phyloP scores from a whole-genome alignment of 352 stramenopile genomes.

The Globisporangium perplexum region DNA sequence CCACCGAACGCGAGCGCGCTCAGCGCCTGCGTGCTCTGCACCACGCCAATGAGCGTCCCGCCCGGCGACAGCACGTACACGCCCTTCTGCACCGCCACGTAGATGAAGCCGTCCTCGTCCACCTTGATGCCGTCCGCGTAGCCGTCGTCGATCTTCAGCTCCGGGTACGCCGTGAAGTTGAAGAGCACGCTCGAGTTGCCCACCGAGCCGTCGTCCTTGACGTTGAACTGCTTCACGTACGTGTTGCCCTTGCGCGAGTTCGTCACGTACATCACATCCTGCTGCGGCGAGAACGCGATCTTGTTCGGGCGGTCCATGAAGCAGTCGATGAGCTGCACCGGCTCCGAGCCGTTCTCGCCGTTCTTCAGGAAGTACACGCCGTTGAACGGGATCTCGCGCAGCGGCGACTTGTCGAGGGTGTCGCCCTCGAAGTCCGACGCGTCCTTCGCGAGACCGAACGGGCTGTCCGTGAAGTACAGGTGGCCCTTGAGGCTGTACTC shows the following conservation, averaged over 20 bases:
- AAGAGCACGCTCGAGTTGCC: slow-evolving; percentile 59
- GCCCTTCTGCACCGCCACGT: slow-evolving; percentile 68
- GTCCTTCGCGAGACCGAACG: slow-evolving; percentile 62
- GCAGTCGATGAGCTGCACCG: slow-evolving; percentile 58
- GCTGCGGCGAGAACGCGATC: slow-evolving; percentile 67
- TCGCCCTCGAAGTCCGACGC: slow-evolving; percentile 54
- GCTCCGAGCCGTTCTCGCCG: slow-evolving; percentile 24
- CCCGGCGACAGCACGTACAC: slow-evolving; percentile 63
- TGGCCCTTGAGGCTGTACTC: slow-evolving; percentile 59
- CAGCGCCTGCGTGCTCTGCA: slow-evolving; percentile 51
- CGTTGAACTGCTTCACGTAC: slow-evolving; percentile 68
- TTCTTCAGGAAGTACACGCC: slow-evolving; percentile 68
- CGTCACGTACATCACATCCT: slow-evolving; percentile 75
- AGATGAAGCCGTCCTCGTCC: slow-evolving; percentile 67
- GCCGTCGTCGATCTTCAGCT: slow-evolving; percentile 52
- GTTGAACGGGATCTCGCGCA: slow-evolving; percentile 77
- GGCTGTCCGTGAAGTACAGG: slow-evolving; percentile 79
- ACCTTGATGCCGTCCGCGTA: slow-evolving; percentile 72
- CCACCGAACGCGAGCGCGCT: slow-evolving; percentile 59
- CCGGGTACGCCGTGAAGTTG: slow-evolving; percentile 66
- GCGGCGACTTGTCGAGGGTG: slow-evolving; percentile 55
- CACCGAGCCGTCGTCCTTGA: slow-evolving; percentile 47
- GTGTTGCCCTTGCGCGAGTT: slow-evolving; percentile 75
- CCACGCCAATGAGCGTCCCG: slow-evolving; percentile 43
- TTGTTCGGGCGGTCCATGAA: slow-evolving; percentile 80